Base-by-base conservation (phyloP, 2,329 filamentous ascomycete species). In the Phaeosphaeria sp. region DNA sequence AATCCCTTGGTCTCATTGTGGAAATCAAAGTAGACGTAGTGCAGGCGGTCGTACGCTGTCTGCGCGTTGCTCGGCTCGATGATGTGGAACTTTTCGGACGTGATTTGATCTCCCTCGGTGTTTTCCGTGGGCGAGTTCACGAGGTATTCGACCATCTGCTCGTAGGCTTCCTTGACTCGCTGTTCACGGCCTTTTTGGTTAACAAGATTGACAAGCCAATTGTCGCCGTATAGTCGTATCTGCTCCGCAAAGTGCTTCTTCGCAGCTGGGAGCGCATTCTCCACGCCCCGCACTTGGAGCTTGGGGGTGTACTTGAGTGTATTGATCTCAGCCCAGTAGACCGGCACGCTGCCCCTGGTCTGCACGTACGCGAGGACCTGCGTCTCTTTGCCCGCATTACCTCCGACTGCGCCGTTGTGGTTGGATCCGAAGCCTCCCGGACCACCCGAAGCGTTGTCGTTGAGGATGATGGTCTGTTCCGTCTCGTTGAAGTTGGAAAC, bases 401-500 rank as follows among this genome's bases (percentile, higher is more conserved):
- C 82, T 33, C 84, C 85, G 5, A 60, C 64, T 42, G 46, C 90
- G 60, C 89, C 89, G 73, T 91, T 93, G 69, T 91, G 87, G 81
- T 91, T 90, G 20, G 90, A 88, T 57, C 86, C 90, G 77, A 91
- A 97, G 6, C 93, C 93, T 42, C 91, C 89, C 44, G 95, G 80
- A 0, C 90, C 90, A 56, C 87, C 87, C 3, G 84, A 84, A 48
- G 86, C 84, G 54, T 81, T 85, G 77, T 98, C 95, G 70, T 98
- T 98, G 66, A 98, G 79, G 39, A 99, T 87, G 59, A 97, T 84
- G 33, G 95, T 84, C 75, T 99, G 95, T 75, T 99, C 95, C 0
- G 95, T 98, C 82, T 99, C 95, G 74, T 99, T 99, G 84, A 94
- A 99, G 77, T 99, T 99, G 65, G 95, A 92, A n/a, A 95, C 95